Conservation (phyloP, 208 protist species). For the Acanthamoeba rhysodes region DNA sequence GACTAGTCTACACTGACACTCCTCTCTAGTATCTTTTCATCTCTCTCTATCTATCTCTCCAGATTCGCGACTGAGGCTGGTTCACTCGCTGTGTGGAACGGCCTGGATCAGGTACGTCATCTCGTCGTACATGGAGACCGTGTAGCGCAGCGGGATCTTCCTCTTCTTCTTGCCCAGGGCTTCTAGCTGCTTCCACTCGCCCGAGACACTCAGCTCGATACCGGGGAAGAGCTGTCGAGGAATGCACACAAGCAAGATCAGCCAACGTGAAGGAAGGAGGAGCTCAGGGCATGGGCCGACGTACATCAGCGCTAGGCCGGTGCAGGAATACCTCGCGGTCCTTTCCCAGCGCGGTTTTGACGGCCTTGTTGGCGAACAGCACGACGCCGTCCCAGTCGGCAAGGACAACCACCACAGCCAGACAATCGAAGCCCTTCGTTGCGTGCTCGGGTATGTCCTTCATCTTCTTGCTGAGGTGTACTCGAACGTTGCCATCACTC, state of each 20-base stretch:
- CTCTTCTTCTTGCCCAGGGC: conserved; percentile 14
- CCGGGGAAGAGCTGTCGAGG: background rate
- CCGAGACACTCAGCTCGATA: background rate
- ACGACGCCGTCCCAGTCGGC: conserved; percentile 19
- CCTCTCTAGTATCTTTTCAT: too few species aligned
- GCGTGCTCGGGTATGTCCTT: background rate
- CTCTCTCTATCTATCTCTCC: background rate
- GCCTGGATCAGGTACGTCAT: conserved; percentile 21
- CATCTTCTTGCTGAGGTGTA: conserved; percentile 13
- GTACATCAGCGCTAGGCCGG: background rate
- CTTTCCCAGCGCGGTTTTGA: background rate
- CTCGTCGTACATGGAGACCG: conserved; percentile 3
- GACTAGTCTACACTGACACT: background rate
- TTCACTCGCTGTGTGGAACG: background rate
- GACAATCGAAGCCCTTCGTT: background rate
- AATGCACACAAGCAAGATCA: background rate
- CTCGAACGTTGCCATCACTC: background rate
- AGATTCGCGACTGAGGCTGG: background rate
- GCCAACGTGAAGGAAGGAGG: too few species aligned
- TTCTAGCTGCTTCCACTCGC: background rate
- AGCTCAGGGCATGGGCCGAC: too few species aligned
- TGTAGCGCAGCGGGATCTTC: background rate
- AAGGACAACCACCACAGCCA: background rate
- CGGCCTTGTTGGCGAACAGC: conserved; percentile 2
- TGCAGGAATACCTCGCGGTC: background rate